Percentiles rank a stretch among this genome's conserved stretches.
These are phyloP conservation scores for Trypanosoma boissoni DNA, from an alignment of 208 protist species.

Conservation along the genomic window DNA sequence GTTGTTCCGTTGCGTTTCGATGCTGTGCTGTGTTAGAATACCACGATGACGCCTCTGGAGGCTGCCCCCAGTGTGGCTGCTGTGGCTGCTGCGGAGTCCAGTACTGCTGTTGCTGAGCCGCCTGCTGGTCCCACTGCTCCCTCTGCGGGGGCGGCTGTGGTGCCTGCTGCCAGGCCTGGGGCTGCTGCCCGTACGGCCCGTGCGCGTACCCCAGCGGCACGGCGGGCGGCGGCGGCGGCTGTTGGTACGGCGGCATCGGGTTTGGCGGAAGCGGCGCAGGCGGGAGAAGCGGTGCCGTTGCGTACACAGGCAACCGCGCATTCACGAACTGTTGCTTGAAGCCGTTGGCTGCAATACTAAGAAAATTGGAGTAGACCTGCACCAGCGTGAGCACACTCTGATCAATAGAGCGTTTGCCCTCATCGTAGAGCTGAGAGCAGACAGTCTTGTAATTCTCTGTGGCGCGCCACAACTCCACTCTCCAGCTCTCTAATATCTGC, in stretches of 20 bases:
- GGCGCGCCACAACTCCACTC: constrained; percentile 67
- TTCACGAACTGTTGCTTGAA: constrained; percentile 53
- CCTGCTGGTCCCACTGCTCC: not conserved
- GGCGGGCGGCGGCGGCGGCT: not conserved
- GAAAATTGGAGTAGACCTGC: constrained; percentile 50
- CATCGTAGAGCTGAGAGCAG: constrained; percentile 54
- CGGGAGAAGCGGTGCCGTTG: constrained; percentile 40
- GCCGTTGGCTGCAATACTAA: constrained; percentile 40
- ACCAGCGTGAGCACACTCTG: constrained; percentile 53
- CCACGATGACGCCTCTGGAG: no score
- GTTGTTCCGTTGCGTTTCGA: not conserved
- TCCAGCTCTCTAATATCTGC: constrained; percentile 68
- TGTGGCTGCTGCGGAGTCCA: not conserved
- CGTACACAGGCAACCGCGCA: constrained; percentile 45
- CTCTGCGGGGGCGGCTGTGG: not conserved
- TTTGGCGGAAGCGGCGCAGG: constrained; percentile 48
- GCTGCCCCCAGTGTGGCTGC: constrained; percentile 4
- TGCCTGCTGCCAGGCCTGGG: constrained; percentile 3
- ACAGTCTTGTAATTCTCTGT: constrained; percentile 61
- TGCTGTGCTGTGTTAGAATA: no score
- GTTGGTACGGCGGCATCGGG: constrained; percentile 32
- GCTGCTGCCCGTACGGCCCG: constrained; percentile 4
- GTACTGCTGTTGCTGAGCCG: not conserved
- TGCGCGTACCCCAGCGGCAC: constrained; percentile 6
- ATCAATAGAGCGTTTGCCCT: constrained; percentile 60